phyloP scores from a whole-genome alignment of 495 filamentous ascomycete genomes.

The Talaromyces ruber region DNA sequence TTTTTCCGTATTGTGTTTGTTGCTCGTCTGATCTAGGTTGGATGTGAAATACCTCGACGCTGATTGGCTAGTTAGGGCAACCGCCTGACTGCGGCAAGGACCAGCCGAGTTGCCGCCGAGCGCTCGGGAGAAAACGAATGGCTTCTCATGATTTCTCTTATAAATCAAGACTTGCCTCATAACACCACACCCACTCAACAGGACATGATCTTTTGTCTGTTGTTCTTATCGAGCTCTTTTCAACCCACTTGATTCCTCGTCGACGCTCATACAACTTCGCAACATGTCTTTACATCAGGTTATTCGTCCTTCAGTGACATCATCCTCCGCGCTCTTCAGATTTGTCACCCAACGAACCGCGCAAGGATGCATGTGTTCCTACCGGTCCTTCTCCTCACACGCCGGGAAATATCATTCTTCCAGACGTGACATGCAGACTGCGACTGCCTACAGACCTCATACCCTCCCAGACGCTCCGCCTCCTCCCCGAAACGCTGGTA shows the following conservation, averaged over 20 bases:
- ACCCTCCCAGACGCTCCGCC: slow-evolving; percentile 54
- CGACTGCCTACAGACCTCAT: slow-evolving; percentile 70
- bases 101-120: slow-evolving; percentile 7
- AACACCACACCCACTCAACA: not conserved
- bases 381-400: slow-evolving; percentile 61
- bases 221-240: not conserved
- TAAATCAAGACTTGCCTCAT: not conserved
- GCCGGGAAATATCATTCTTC: slow-evolving; percentile 44
- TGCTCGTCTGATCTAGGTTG: not conserved
- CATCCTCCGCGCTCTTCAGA: slow-evolving; percentile 46
- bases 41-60: slow-evolving; percentile 25
- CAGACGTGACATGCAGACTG: slow-evolving; percentile 61
- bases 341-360: slow-evolving; percentile 36
- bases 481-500: slow-evolving; percentile 60
- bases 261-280: not conserved
- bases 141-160: slow-evolving; percentile 4
- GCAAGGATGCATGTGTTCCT: slow-evolving; percentile 39
- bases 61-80: slow-evolving; percentile 29
- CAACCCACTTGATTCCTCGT: slow-evolving; percentile 4
- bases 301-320: slow-evolving; percentile 37
- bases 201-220: not conserved
- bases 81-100: slow-evolving; percentile 5
- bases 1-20: not conserved
- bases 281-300: slow-evolving; percentile 30
- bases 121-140: slow-evolving; percentile 2